These are phyloP conservation scores for Dicorynia guianensis DNA, from an alignment of 306 rosid genomes.

Conservation along the genomic window DNA sequence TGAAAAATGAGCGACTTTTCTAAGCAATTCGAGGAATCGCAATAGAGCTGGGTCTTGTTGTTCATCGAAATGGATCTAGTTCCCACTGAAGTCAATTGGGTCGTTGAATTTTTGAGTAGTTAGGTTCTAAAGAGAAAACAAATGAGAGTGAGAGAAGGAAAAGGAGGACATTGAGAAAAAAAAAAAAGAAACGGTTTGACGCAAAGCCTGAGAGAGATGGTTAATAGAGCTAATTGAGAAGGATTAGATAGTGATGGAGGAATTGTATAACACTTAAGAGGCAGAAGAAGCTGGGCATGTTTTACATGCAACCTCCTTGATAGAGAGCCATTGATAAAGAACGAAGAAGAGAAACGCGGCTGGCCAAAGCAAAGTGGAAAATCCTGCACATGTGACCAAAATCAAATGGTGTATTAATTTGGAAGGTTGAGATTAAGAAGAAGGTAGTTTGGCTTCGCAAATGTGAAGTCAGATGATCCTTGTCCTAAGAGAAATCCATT, in stretches of 20 bases:
- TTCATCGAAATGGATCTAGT: slow-evolving; percentile 36
- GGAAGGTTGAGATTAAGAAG: too few relatives aligned
- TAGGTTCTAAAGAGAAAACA: slow-evolving; percentile 46
- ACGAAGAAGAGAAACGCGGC: too few relatives aligned
- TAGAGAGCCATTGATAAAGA: slow-evolving; percentile 66
- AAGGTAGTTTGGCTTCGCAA: too few relatives aligned
- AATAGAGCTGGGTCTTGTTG: slow-evolving; percentile 43
- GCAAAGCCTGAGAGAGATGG: slow-evolving; percentile 60
- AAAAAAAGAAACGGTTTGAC: slow-evolving; percentile 58
- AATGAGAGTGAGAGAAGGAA: slow-evolving; percentile 25
- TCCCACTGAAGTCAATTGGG: slow-evolving; percentile 40
- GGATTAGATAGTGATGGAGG: not conserved
- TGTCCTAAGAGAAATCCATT: too few relatives aligned
- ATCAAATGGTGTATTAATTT: too few relatives aligned
- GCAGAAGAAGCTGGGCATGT: slow-evolving; percentile 37
- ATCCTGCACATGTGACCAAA: too few relatives aligned
- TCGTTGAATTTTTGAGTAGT: slow-evolving; percentile 27
- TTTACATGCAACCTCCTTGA: slow-evolving; percentile 45
- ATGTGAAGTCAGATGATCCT: too few relatives aligned
- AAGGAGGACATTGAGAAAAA: slow-evolving; percentile 33
- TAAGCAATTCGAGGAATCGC: slow-evolving; percentile 61
- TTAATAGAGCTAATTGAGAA: not conserved
- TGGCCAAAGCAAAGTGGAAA: too few relatives aligned
- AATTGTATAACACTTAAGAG: not conserved
- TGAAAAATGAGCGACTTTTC: slow-evolving; percentile 35